These are phyloP conservation scores for Paraurostyla sp. DNA, from an alignment of 73 alveolate genomes.

Conservation along the genomic window DNA sequence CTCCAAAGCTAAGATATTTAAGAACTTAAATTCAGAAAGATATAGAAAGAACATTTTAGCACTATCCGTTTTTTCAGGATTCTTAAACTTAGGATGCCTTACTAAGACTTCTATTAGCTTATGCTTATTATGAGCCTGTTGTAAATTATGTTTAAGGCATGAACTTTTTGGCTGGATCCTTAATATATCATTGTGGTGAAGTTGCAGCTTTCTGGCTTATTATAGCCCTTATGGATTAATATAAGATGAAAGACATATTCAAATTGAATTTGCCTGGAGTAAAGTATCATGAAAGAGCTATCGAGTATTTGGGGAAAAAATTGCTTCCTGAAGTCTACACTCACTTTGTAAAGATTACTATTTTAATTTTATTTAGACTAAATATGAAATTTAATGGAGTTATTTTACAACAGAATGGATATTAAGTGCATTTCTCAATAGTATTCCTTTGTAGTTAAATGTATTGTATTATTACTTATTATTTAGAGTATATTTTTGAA, in stretches of 20 bases:
- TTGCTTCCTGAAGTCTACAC: not conserved
- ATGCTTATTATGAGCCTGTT: slow-evolving; percentile 43
- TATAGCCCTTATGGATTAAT: slow-evolving; percentile 72
- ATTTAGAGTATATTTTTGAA: slow-evolving; percentile 14
- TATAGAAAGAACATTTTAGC: slow-evolving; percentile 29
- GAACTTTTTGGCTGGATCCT: slow-evolving; percentile 77
- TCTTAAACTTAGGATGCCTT: not conserved
- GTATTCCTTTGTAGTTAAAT: slow-evolving; percentile 17
- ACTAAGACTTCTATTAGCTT: slow-evolving; percentile 18
- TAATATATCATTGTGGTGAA: slow-evolving; percentile 78
- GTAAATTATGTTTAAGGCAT: slow-evolving; percentile 80
- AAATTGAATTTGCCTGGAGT: slow-evolving; percentile 49
- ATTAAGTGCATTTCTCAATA: slow-evolving; percentile 9
- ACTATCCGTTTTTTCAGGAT: not conserved
- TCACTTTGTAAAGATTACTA: slow-evolving; percentile 23
- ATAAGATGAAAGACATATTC: slow-evolving; percentile 71
- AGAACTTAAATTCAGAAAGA: slow-evolving; percentile 8
- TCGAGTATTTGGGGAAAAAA: not conserved
- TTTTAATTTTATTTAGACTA: not conserved
- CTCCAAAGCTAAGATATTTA: not conserved
- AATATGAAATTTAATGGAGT: slow-evolving; percentile 13
- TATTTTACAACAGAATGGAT: slow-evolving; percentile 59
- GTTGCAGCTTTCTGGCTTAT: slow-evolving; percentile 79
- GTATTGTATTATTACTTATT: not conserved
- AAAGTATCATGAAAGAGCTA: slow-evolving; percentile 26